Evolutionary conservation across 768 basidiomycete species (phyloP), one percentile per base, ranked within the genome.

Genomic region (Roridomyces roridus): DNA sequence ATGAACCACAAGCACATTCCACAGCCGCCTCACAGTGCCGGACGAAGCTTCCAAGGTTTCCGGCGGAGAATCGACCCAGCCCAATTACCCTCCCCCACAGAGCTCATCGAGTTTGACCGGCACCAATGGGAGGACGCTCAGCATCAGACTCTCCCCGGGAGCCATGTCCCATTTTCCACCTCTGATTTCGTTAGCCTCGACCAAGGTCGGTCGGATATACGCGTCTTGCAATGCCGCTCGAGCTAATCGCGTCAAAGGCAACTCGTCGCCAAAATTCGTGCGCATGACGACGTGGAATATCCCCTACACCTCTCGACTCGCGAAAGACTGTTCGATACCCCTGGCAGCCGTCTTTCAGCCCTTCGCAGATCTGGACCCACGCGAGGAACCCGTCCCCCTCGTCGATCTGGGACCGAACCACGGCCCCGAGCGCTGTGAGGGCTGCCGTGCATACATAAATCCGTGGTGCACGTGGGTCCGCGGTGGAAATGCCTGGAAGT

Each of bases 81-180:
- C 63, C 94, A 96, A 68, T 87, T 98, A 25, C 97, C 97, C n/a
- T 96, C 94, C 4, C 89, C 94, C 21, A 86, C 92, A 15, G 87
- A 90, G 37, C 78, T 85, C 12, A 85, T 91, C 47, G 91, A 93
- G 64, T 72, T 79, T 6, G 96, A 98, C 80, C 86, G 90, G 60
- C 81, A 84, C 55, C 75, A 83, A 77, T 94, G 91, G 87, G 86
- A 91, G 65, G 77, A 83, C 20, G 82, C 90, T 63, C 76, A 82
- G 35, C 93, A 86, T 63, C 78, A 83, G 76, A 82, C 80, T 31
- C 72, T 80, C 26, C 80, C 82, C 0, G 83, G 83, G 20, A 71
- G 72, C 21, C 88, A 86, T 63, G 86, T 86, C 0, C 97, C 96
- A 1, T 76, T 94, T 15, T 87, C 89, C n/a, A 94, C 91, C 6